phyloP scores from a whole-genome alignment of 1,284 basidiomycete species.

The Anthracocystis setariae region DNA sequence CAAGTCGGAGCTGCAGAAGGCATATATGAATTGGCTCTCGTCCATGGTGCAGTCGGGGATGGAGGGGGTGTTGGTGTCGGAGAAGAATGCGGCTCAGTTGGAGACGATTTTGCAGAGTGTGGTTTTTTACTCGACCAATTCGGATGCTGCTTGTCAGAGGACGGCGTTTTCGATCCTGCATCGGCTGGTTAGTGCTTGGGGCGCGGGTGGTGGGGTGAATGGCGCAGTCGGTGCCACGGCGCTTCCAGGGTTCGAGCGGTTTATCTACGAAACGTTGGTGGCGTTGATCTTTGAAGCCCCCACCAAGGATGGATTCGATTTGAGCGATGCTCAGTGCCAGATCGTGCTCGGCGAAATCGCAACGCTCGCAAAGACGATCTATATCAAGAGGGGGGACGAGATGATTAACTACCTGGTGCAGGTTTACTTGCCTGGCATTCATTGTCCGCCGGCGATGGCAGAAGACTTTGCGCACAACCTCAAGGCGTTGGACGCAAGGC shows the following conservation, averaged over 20 bases:
- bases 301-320: slow-evolving; percentile 81
- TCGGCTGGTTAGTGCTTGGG: slow-evolving; percentile 79
- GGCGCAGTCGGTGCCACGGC: slow-evolving; percentile 36
- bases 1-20: slow-evolving; percentile 86
- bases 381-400: slow-evolving; percentile 82
- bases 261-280: slow-evolving; percentile 88
- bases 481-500: slow-evolving; percentile 74
- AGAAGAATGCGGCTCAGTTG: slow-evolving; percentile 83
- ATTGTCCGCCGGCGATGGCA: slow-evolving; percentile 82
- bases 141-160: slow-evolving; percentile 74
- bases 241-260: slow-evolving; percentile 89
- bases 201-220: slow-evolving; percentile 66
- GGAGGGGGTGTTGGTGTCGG: slow-evolving; percentile 84
- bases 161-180: slow-evolving; percentile 84
- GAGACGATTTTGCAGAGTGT: slow-evolving; percentile 78
- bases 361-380: slow-evolving; percentile 80
- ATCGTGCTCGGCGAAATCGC: slow-evolving; percentile 43
- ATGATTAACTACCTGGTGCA: slow-evolving; percentile 82
- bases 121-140: slow-evolving; percentile 70
- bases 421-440: slow-evolving; percentile 86
- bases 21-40: slow-evolving; percentile 86
- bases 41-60: slow-evolving; percentile 80
- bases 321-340: slow-evolving; percentile 80
- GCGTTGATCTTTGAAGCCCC: slow-evolving; percentile 86
- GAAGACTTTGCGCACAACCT: slow-evolving; percentile 74